Conservation (phyloP, 2,329 filamentous ascomycete species). For the Xylaria sp. region DNA sequence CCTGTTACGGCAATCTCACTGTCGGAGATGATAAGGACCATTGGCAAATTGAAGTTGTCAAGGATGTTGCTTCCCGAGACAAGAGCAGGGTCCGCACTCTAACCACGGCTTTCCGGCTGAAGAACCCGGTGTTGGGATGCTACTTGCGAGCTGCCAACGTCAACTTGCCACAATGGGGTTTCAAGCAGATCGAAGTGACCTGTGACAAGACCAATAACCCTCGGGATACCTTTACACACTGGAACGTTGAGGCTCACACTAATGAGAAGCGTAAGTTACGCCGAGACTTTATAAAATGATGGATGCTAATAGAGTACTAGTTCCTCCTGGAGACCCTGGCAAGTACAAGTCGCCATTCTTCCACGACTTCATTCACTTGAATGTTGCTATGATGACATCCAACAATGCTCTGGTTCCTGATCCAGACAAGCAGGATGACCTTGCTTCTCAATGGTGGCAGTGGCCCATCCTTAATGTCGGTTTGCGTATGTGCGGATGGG, state of each 20-base stretch:
- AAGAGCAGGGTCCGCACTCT: slow-evolving; percentile 84
- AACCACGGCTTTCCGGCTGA: slow-evolving; percentile 89
- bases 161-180: slow-evolving; percentile 98
- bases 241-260: slow-evolving; percentile 95
- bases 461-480: slow-evolving; percentile 96
- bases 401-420: slow-evolving; percentile 98
- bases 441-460: slow-evolving; percentile 97
- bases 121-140: slow-evolving; percentile 80
- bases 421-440: slow-evolving; percentile 97
- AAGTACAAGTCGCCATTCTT: slow-evolving; percentile 97
- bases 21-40: slow-evolving; percentile 97
- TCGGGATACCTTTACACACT: slow-evolving; percentile 92
- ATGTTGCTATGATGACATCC: slow-evolving; percentile 99
- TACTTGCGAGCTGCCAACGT: slow-evolving; percentile 94
- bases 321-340: slow-evolving; percentile 85
- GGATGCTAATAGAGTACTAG: slow-evolving; percentile 47
- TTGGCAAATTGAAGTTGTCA: slow-evolving; percentile 91
- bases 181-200: slow-evolving; percentile 98
- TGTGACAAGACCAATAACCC: slow-evolving; percentile 94
- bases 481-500: slow-evolving; percentile 98
- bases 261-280: slow-evolving; percentile 83
- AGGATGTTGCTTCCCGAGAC: slow-evolving; percentile 85
- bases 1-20: slow-evolving; percentile 92
- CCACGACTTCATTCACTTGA: slow-evolving; percentile 96
- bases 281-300: background rate